Evolutionary conservation across 371 early-diverging fungal genomes (phyloP), one percentile per base, ranked within the genome.

Genomic region (Apophysomyces ossiformis): DNA sequence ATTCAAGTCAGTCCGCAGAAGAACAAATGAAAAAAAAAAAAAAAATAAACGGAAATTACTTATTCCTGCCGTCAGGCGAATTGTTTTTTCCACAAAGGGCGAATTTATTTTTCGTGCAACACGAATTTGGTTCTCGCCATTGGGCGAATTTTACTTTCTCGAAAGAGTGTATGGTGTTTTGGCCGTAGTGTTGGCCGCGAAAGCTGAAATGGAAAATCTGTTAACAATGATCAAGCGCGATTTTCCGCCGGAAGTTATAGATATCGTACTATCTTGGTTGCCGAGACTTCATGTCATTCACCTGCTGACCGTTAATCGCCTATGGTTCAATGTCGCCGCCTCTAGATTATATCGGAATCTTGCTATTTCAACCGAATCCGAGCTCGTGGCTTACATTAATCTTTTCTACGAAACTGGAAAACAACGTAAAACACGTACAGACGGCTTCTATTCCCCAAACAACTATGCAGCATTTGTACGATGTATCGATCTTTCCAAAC

Each of bases 381-480:
- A 50, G 11, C 21, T 50, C 9, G 9, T 18, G 21, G 54, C 54
- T 5, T 50, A 50, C 21, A 16, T 50, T 1, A 50, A 50, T 21
- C 21, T 50, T n/a, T 50, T 50, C 21, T 21, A 50, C 54, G 54
- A 32, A 21, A 50, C 54, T 21, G 54, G 54, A 11, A 50, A 50
- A 26, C 54, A 50, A 11, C 54, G 54, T 7, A 50, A 21, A 11
- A 50, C 16, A 50, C 54, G 35, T 7, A 21, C 54, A 16, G 21
- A 50, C 11, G 54, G 54, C 9, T 50, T 50, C 21, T 50, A 50
- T 21, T 50, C 54, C 5, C 9, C 35, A 32, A 50, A 9, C 2
- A n/a, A 50, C 21, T 50, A 50, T 21, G 54, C 54, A 5, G 21
- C 21, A 9, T 6, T 50, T 21, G 54, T 50, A 50, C n/a, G 54